These are phyloP conservation scores for Coniochaeta pulveracea DNA, from an alignment of 2,329 filamentous ascomycete species.

Conservation along the genomic window DNA sequence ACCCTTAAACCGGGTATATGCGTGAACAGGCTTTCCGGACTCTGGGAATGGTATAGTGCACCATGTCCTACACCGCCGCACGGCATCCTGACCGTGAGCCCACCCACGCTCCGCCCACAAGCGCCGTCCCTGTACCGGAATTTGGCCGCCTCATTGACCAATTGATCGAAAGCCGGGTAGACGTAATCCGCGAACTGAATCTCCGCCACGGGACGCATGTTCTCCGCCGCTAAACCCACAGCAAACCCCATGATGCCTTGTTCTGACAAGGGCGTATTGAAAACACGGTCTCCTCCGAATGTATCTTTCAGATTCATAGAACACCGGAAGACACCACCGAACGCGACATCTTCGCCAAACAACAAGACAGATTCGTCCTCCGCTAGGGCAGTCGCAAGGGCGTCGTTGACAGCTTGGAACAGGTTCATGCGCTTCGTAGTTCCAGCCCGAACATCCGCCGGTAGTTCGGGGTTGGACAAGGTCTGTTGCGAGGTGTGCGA, in stretches of 20 bases:
- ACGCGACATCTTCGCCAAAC: constrained; percentile 95
- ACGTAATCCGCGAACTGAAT: constrained; percentile 95
- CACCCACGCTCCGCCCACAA: constrained; percentile 53
- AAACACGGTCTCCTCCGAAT: constrained; percentile 80
- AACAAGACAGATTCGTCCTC: constrained; percentile 79
- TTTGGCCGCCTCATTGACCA: constrained; percentile 89
- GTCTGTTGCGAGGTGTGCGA: constrained; percentile 67
- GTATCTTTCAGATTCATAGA: constrained; percentile 83
- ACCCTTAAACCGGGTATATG: constrained; percentile 80
- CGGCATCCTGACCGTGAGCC: constrained; percentile 82
- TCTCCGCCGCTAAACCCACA: constrained; percentile 80
- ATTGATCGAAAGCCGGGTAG: constrained; percentile 84
- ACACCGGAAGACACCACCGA: constrained; percentile 92
- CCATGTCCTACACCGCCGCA: constrained; percentile 84
- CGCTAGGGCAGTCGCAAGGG: constrained; percentile 69
- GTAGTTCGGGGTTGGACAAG: constrained; percentile 60
- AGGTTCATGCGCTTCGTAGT: constrained; percentile 83
- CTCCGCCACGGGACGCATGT: constrained; percentile 87
- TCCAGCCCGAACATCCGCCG: constrained; percentile 50
- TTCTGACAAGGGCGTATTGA: constrained; percentile 91
- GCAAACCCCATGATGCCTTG: constrained; percentile 93
- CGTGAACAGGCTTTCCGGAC: constrained; percentile 77
- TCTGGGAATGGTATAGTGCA: constrained; percentile 79
- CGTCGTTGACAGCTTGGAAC: constrained; percentile 88
- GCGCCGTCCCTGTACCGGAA: constrained; percentile 64